Evolutionary conservation across 257 asterid genomes (phyloP).

Genomic region (Solanum rostratum): DNA sequence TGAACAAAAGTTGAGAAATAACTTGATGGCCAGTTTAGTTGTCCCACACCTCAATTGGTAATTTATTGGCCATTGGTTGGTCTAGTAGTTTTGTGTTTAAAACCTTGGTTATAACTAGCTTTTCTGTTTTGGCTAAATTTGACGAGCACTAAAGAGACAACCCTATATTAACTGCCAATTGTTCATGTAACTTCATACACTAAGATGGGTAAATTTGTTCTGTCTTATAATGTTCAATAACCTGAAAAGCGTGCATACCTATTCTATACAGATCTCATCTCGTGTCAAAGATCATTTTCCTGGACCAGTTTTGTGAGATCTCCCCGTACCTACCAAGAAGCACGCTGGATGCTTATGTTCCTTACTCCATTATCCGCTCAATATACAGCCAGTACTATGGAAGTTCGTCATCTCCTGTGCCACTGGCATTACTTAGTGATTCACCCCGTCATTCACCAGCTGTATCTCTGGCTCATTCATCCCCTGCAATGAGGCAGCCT

Average conservation of each 20-base stretch:
- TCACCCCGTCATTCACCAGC: slow-evolving; percentile 87
- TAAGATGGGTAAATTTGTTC: not conserved
- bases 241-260: not conserved
- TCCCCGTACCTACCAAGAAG: slow-evolving; percentile 83
- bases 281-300: slow-evolving; percentile 81
- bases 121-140: not conserved
- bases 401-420: slow-evolving; percentile 44
- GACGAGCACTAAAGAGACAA: not conserved
- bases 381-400: slow-evolving; percentile 78
- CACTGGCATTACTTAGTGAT: slow-evolving; percentile 35
- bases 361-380: slow-evolving; percentile 76
- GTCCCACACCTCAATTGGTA: not conserved
- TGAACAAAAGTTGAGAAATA: not conserved
- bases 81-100: not conserved
- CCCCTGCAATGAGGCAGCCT: slow-evolving; percentile 62
- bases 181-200: not conserved
- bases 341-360: slow-evolving; percentile 68
- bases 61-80: not conserved
- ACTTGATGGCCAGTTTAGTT: not conserved
- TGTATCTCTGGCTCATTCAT: slow-evolving; percentile 51
- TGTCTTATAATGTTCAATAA: not conserved
- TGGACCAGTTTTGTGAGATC: slow-evolving; percentile 79
- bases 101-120: not conserved
- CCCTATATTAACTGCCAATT: not conserved
- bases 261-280: slow-evolving; percentile 50